These are phyloP conservation scores for Euryodendron excelsum DNA, from an alignment of 148 eudicot species.

Conservation along the genomic window DNA sequence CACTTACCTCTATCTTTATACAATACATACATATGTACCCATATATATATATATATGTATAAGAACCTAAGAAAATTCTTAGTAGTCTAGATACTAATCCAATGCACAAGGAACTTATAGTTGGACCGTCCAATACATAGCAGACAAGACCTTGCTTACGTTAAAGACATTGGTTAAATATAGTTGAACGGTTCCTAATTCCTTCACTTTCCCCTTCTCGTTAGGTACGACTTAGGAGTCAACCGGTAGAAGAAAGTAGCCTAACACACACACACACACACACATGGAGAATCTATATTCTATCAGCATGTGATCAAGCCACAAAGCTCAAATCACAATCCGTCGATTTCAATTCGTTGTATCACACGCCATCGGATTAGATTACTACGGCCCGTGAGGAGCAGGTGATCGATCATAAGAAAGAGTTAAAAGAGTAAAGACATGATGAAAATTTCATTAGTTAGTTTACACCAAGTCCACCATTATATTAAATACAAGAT, in stretches of 20 bases:
- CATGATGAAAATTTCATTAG: neutral
- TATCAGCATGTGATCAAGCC: neutral
- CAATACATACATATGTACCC: too few relatives aligned
- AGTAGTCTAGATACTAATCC: too few relatives aligned
- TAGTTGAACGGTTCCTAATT: conserved; percentile 35
- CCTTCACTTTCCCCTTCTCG: neutral
- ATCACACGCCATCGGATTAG: neutral
- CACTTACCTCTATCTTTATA: too few relatives aligned
- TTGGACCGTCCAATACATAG: neutral
- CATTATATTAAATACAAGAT: conserved; percentile 32
- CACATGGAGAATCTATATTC: too few relatives aligned
- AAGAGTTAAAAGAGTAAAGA: neutral
- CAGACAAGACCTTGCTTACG: neutral
- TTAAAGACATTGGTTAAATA: conserved; percentile 1
- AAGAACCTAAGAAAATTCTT: too few relatives aligned
- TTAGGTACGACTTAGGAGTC: conserved; percentile 28
- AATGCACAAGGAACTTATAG: neutral
- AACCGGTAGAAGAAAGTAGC: too few relatives aligned
- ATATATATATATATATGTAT: too few relatives aligned
- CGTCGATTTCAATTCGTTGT: neutral
- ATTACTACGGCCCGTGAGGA: neutral
- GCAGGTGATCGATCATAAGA: too few relatives aligned
- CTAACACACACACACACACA: too few relatives aligned
- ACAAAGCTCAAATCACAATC: neutral
- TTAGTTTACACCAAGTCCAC: conserved; percentile 53